These are phyloP conservation scores for Ophiorrhiza pumila DNA, from an alignment of 257 asterid species.

Conservation along the genomic window DNA sequence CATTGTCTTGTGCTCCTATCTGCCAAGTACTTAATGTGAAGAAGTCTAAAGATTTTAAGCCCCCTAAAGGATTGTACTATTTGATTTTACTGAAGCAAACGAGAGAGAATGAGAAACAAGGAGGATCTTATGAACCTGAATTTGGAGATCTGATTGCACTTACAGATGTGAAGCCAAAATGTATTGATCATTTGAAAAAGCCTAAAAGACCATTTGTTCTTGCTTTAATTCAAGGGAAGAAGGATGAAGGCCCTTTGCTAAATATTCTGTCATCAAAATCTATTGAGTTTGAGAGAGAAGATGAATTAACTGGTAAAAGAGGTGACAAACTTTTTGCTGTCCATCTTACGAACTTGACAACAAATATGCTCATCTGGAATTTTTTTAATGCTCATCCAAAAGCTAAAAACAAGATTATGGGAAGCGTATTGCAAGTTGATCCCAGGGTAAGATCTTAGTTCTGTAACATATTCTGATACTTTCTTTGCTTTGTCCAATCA, in stretches of 20 bases:
- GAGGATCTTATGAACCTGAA: slow-evolving; percentile 42
- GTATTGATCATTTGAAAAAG: slow-evolving; percentile 44
- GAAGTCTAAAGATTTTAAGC: background rate
- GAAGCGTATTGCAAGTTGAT: background rate
- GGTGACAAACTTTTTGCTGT: slow-evolving; percentile 34
- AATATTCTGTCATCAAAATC: slow-evolving; percentile 38
- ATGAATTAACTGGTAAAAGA: background rate
- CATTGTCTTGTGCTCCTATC: slow-evolving; percentile 39
- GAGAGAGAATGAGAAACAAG: slow-evolving; percentile 19
- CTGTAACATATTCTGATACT: background rate
- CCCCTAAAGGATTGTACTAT: slow-evolving; percentile 25
- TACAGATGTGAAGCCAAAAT: slow-evolving; percentile 42
- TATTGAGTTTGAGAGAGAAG: slow-evolving; percentile 17
- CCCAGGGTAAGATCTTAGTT: background rate
- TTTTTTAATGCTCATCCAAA: slow-evolving; percentile 30
- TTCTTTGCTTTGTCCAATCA: background rate
- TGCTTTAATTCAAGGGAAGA: slow-evolving; percentile 34
- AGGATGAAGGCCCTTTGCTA: background rate
- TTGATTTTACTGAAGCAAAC: slow-evolving; percentile 15
- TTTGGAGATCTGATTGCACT: slow-evolving; percentile 52
- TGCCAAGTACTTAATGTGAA: slow-evolving; percentile 31
- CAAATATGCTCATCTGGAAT: slow-evolving; percentile 54
- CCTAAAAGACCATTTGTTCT: slow-evolving; percentile 29
- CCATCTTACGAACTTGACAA: slow-evolving; percentile 45
- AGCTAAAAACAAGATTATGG: background rate